Percentiles rank a stretch among this genome's conserved stretches.
Evolutionary conservation across 345 rosid genomes (phyloP).

Genomic region (Stellera chamaejasme): DNA sequence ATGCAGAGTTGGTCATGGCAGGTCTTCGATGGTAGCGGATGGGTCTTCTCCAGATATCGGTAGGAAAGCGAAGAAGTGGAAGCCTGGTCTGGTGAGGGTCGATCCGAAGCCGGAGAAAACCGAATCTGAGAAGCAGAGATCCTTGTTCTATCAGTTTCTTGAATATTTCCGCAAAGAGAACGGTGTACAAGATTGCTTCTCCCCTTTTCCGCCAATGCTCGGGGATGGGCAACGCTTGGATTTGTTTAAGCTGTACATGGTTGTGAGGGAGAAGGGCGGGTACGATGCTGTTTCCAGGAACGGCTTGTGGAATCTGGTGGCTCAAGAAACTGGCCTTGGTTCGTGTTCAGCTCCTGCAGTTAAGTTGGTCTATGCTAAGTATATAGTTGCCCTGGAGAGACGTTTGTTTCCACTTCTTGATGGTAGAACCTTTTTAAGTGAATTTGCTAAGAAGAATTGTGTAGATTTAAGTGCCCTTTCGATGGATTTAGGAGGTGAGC

Average conservation of each 20-base stretch:
- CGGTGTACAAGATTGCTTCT: constrained; percentile 14
- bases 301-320: constrained; percentile 44
- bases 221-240: constrained; percentile 40
- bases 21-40: constrained; percentile 36
- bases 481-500: constrained; percentile 24
- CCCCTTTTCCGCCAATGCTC: constrained; percentile 44
- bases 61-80: constrained; percentile 15
- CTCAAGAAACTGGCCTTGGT: constrained; percentile 41
- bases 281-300: constrained; percentile 28
- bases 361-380: constrained; percentile 42
- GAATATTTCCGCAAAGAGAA: constrained; percentile 22
- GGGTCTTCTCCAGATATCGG: constrained; percentile 20
- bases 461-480: constrained; percentile 15
- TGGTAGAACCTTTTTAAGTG: constrained; percentile 2
- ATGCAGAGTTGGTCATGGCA: constrained; percentile 27
- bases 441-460: constrained; percentile 9
- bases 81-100: constrained; percentile 5
- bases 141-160: constrained; percentile 23
- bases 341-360: constrained; percentile 17
- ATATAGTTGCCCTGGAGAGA: constrained; percentile 36
- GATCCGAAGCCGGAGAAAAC: constrained; percentile 14
- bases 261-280: constrained; percentile 47
- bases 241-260: constrained; percentile 41
- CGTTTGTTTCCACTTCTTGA: constrained; percentile 30
- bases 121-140: constrained; percentile 13